Evolutionary conservation across 345 rosid genomes (phyloP).

Genomic region (Theobroma cacao): DNA sequence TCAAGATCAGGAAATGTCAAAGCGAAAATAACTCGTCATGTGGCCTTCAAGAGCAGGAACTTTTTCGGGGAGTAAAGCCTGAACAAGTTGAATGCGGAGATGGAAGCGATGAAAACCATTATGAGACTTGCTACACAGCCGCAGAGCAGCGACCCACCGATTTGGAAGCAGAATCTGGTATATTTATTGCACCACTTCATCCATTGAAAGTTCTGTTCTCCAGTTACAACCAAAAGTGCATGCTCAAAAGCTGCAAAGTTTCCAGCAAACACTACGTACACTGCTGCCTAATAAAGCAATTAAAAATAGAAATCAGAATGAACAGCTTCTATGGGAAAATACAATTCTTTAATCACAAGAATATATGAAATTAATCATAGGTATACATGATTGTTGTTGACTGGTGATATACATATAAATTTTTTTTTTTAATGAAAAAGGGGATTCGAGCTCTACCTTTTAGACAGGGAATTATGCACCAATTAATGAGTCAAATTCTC

Average conservation of each 20-base stretch:
- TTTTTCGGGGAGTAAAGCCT: slow-evolving; percentile 58
- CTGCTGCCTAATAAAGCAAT: slow-evolving; percentile 34
- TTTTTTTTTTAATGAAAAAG: too few species aligned
- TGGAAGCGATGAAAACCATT: slow-evolving; percentile 35
- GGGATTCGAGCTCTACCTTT: too few species aligned
- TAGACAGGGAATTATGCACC: too few species aligned
- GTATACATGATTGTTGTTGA: too few species aligned
- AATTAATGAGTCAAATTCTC: too few species aligned
- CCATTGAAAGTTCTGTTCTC: slow-evolving; percentile 60
- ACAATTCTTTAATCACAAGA: too few species aligned
- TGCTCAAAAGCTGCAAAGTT: slow-evolving; percentile 43
- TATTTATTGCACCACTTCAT: slow-evolving; percentile 62
- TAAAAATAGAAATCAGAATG: not conserved
- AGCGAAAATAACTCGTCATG: not conserved
- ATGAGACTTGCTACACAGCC: slow-evolving; percentile 33
- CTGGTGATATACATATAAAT: too few species aligned
- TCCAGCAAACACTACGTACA: slow-evolving; percentile 43
- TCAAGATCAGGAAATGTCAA: not conserved
- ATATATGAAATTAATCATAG: too few species aligned
- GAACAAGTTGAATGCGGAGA: slow-evolving; percentile 67
- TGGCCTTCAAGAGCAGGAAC: slow-evolving; percentile 38
- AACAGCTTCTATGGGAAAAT: not conserved
- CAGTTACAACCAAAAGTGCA: slow-evolving; percentile 41
- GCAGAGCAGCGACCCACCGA: slow-evolving; percentile 46
- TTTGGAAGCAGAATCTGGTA: slow-evolving; percentile 65